These are phyloP conservation scores for Gracilariopsis chorda DNA, from an alignment of 23 red algal genomes.

Conservation along the genomic window DNA sequence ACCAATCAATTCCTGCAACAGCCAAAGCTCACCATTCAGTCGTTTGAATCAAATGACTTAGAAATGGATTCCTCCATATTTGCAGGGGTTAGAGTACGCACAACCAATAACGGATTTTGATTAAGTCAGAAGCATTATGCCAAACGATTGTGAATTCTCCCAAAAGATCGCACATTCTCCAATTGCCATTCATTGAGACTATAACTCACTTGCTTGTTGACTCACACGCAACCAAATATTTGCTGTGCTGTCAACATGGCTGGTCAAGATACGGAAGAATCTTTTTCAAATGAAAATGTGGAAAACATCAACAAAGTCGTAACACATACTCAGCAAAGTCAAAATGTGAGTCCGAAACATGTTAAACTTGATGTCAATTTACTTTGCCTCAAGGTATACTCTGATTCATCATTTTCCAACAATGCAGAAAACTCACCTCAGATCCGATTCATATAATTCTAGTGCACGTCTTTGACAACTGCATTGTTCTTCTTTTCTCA, in stretches of 20 bases:
- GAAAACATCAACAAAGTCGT: not conserved
- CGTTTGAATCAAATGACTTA: not conserved
- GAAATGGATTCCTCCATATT: not conserved
- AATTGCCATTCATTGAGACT: no score
- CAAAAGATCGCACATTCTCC: no score
- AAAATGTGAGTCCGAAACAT: not conserved
- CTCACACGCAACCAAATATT: not conserved
- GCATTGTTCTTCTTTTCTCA: not conserved
- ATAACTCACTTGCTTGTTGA: no score
- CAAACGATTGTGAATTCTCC: no score
- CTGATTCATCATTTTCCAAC: slow-evolving; percentile 17
- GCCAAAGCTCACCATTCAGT: not conserved
- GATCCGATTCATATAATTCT: not conserved
- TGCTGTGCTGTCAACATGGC: not conserved
- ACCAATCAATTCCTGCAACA: not conserved
- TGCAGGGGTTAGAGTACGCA: not conserved
- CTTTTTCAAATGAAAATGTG: not conserved
- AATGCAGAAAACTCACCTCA: not conserved
- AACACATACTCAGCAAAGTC: not conserved
- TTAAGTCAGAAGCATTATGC: no score
- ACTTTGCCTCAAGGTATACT: not conserved
- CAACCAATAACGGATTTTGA: no score
- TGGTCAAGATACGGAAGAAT: not conserved
- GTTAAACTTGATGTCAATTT: not conserved
- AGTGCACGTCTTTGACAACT: not conserved